Base-by-base conservation (phyloP, 331 rosid genomes). In the Rosa hybrid region DNA sequence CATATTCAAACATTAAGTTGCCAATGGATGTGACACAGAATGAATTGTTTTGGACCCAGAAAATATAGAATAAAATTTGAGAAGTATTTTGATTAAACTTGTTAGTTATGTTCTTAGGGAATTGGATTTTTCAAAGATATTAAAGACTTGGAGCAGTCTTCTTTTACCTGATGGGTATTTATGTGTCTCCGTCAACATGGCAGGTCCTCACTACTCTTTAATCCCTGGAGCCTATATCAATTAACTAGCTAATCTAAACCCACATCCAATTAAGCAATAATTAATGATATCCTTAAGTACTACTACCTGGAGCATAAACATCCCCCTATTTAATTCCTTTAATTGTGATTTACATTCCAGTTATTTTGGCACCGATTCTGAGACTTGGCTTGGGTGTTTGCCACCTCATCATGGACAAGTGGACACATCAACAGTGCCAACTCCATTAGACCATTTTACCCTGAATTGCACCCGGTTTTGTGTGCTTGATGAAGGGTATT, bases 141-240 rank as follows among this genome's bases (percentile, higher is more conserved):
- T 27, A 13, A 25, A 17, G 46, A 11, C 46, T 21, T 75, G 57
- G 7, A 42, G 79, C 68, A 59, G 71, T 34, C 46, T 34, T 34
- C 46, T 38, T 38, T 34, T 65, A 38, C 45, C 46, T 65, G 71
- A 65, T 34, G 21, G 25, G 71, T 60, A 25, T 16, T 76, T 76
- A 68, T 23, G 56, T 25, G 59, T 44, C 45, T 60, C 79, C 42
- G 79, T 76, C 71, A 44, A 8, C 49, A 16, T 76, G 72, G 27
- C 72, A 68, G 72, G 50, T 20, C 44, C 39, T 30, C 42, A 11
- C 68, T 54, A 5, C n/a, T 34, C 46, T n/a, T 64, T 64, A 64
- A 14, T 60, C 67, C 50, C 34, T 30, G 34, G 34, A 30, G 3
- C 34, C 34, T 30, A 30, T 30, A 30, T 30, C 34, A 30, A 30